Evolutionary conservation across 208 protist species (phyloP).

Genomic region (Leishmania turanica): DNA sequence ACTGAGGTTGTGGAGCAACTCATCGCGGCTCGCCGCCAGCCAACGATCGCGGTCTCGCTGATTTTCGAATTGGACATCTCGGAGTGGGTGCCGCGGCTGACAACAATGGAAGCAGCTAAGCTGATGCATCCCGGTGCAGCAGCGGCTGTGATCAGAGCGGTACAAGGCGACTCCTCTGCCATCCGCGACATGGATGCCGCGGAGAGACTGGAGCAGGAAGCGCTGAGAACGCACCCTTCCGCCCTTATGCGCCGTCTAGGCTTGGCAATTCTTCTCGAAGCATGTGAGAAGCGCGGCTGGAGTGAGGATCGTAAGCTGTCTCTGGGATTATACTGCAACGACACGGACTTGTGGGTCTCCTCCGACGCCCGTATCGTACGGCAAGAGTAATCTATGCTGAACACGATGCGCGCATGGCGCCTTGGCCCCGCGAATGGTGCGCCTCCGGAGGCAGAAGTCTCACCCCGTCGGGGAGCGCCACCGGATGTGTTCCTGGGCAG

Average conservation of each 20-base stretch:
- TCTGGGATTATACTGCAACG: conserved; percentile 11
- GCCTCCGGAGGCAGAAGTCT: background rate
- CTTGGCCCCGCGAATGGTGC: background rate
- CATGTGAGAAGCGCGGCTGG: conserved; percentile 13
- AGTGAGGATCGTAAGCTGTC: background rate
- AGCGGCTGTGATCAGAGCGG: background rate
- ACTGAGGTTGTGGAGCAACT: background rate
- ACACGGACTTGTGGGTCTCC: conserved; percentile 33
- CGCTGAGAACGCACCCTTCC: conserved; percentile 1
- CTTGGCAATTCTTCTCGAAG: conserved; percentile 11
- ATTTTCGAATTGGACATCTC: background rate
- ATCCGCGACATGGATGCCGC: background rate
- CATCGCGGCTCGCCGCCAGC: conserved; percentile 15
- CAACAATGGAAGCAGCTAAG: background rate
- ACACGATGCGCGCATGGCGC: background rate
- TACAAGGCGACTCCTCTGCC: conserved; percentile 1
- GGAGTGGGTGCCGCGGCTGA: conserved; percentile 18
- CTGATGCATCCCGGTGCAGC: conserved; percentile 27
- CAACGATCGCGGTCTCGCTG: conserved; percentile 6
- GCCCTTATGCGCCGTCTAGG: conserved; percentile 32
- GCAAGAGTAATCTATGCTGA: background rate
- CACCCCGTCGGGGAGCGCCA: background rate
- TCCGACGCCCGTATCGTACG: conserved; percentile 15
- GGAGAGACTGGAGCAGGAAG: conserved; percentile 10
- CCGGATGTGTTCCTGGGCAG: background rate